Evolutionary conservation across 352 stramenopile species (phyloP).

Genomic region (Peronospora belbahrii): DNA sequence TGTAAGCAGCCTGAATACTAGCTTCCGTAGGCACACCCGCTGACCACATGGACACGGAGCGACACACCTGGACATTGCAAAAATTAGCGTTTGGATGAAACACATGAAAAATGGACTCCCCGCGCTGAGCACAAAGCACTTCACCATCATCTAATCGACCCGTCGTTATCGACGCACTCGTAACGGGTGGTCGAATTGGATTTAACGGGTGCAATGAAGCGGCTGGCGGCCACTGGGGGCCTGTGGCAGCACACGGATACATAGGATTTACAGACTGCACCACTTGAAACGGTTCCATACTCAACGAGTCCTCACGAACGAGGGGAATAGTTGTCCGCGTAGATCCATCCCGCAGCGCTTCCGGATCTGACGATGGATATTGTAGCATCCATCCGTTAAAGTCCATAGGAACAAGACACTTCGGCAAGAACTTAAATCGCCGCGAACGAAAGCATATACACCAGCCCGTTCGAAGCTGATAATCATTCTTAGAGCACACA

Average conservation of each 20-base stretch:
- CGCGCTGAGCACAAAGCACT: slow-evolving; percentile 52
- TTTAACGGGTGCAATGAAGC: slow-evolving; percentile 28
- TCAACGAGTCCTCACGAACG: slow-evolving; percentile 49
- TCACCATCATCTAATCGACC: slow-evolving; percentile 33
- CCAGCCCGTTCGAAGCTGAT: slow-evolving; percentile 78
- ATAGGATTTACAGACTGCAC: slow-evolving; percentile 32
- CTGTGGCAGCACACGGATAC: slow-evolving; percentile 28
- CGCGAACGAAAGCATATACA: slow-evolving; percentile 81
- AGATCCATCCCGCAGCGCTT: slow-evolving; percentile 23
- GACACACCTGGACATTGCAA: slow-evolving; percentile 76
- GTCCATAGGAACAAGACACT: slow-evolving; percentile 81
- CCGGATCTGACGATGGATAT: slow-evolving; percentile 57
- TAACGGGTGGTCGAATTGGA: slow-evolving; percentile 17
- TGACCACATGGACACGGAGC: slow-evolving; percentile 85
- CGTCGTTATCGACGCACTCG: slow-evolving; percentile 9
- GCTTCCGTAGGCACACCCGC: slow-evolving; percentile 70
- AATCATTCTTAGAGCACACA: slow-evolving; percentile 84
- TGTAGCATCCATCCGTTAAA: slow-evolving; percentile 76
- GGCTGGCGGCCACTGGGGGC: slow-evolving; percentile 21
- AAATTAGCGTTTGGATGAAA: slow-evolving; percentile 66
- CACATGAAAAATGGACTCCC: slow-evolving; percentile 54
- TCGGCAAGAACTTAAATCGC: slow-evolving; percentile 78
- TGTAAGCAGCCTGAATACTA: slow-evolving; percentile 80
- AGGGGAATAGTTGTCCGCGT: slow-evolving; percentile 40
- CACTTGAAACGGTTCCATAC: slow-evolving; percentile 49